Percentiles rank a stretch among this genome's conserved stretches.
Evolutionary conservation across 257 asterid species (phyloP).

Genomic region (Capsicum baccatum): DNA sequence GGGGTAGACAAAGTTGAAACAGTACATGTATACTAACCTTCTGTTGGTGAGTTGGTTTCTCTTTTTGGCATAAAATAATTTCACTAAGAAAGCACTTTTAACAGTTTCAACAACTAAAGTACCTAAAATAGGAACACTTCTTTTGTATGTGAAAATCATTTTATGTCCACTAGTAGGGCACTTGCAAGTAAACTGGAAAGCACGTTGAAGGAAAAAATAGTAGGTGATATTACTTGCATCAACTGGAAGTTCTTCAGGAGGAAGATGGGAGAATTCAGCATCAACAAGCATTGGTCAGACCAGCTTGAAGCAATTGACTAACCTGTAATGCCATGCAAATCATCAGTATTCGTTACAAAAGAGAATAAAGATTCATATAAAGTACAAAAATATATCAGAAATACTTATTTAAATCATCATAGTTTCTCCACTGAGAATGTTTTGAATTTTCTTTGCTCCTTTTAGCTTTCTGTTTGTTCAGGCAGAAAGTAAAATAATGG

Average conservation of each 20-base stretch:
- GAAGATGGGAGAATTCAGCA: conserved; percentile 87
- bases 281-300: conserved; percentile 99
- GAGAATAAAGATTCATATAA: not conserved
- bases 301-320: conserved; percentile 77
- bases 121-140: not conserved
- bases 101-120: not conserved
- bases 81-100: conserved; percentile 10
- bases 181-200: conserved; percentile 24
- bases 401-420: conserved; percentile 94
- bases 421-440: conserved; percentile 93
- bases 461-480: conserved; percentile 74
- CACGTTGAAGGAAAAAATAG: not conserved
- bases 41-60: not conserved
- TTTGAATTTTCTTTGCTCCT: conserved; percentile 67
- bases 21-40: not conserved
- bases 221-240: conserved; percentile 49
- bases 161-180: not conserved
- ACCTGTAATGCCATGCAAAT: conserved; percentile 62
- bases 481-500: conserved; percentile 10
- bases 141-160: not conserved
- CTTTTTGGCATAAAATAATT: not conserved
- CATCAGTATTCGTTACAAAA: conserved; percentile 33
- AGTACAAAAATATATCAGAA: conserved; percentile 64
- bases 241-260: conserved; percentile 47
- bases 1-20: conserved; percentile 17